Evolutionary conservation across 768 basidiomycete species (phyloP), one percentile per base, ranked within the genome.

Genomic region (Cubamyces lactineus): DNA sequence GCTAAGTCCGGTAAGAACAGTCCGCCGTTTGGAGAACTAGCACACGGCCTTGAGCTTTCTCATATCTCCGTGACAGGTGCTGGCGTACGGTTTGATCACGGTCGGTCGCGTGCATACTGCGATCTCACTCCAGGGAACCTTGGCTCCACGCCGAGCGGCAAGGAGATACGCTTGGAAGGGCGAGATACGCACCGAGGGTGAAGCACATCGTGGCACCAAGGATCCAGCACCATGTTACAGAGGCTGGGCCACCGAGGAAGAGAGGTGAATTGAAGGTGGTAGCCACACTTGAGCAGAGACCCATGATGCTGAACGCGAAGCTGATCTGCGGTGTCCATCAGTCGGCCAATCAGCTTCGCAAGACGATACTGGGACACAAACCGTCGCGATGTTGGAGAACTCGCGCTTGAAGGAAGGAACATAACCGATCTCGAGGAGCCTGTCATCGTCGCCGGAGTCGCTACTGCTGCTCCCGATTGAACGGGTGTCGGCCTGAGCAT

Each of bases 341-440:
- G 51, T 12, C 3, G 16, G 47, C 41, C 4, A 51, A 30, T 45
- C 23, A 15, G 21, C 21, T 11, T 48, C n/a, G n/a, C 23, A 11
- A 48, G 41, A 13, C 38, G 19, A 38, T 21, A 17, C 56, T 23
- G 15, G 53, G 21, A 26, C 28, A 61, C 84, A 62, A 64, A 88
- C 88, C 62, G 89, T 91, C n/a, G 88, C 88, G 34, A 92, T 73
- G 69, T 91, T 91, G 7, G 88, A 85, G 68, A 94, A 94, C 78
- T 94, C 92, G 60, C 92, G 82, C 73, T 85, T 86, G 79, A 94
- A 94, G 16, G 88, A 90, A 43, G 88, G 88, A 69, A 86, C 84
- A 69, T 90, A 90, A 19, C 88, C 88, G 67, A 89, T 72, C 16
- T 83, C 85, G 57, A 86, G 79, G 42, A 90, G 80, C 69, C 84